A percentile compares a stretch with the other conserved stretches of the same genome.
Conservation (phyloP, 495 filamentous ascomycete species). For the Parathielavia appendiculata region DNA sequence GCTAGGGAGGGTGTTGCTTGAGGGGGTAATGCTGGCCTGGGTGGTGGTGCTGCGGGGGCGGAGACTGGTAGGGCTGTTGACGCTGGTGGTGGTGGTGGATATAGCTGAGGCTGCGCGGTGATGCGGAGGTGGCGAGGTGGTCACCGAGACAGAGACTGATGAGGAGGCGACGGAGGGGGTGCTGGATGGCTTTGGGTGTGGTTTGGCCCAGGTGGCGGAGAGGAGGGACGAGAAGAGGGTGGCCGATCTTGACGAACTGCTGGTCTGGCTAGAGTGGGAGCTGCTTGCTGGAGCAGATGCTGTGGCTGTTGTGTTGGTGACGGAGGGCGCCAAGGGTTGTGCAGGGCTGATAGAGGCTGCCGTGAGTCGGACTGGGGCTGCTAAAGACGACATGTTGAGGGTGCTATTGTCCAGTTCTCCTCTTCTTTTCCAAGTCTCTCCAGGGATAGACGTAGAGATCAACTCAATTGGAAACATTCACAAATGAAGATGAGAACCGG, state of each 20-base stretch:
- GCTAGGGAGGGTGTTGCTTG: neutral
- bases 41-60: neutral
- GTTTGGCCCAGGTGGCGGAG: neutral
- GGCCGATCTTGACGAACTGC: neutral
- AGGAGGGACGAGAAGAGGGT: constrained; percentile 12
- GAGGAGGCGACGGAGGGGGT: neutral
- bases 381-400: constrained; percentile 8
- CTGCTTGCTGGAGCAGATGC: neutral
- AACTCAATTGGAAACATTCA: neutral
- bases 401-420: no score
- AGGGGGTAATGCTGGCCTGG: neutral
- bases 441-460: neutral
- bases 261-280: neutral
- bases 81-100: constrained; percentile 1
- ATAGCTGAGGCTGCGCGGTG: neutral
- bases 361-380: neutral
- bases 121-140: neutral
- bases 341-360: neutral
- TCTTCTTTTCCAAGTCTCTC: neutral
- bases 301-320: constrained; percentile 10
- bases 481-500: neutral
- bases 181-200: neutral
- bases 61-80: neutral
- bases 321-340: constrained; percentile 11
- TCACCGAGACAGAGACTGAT: constrained; percentile 6